phyloP scores from a whole-genome alignment of 2,329 filamentous ascomycete genomes.

The Colletotrichum lupini region DNA sequence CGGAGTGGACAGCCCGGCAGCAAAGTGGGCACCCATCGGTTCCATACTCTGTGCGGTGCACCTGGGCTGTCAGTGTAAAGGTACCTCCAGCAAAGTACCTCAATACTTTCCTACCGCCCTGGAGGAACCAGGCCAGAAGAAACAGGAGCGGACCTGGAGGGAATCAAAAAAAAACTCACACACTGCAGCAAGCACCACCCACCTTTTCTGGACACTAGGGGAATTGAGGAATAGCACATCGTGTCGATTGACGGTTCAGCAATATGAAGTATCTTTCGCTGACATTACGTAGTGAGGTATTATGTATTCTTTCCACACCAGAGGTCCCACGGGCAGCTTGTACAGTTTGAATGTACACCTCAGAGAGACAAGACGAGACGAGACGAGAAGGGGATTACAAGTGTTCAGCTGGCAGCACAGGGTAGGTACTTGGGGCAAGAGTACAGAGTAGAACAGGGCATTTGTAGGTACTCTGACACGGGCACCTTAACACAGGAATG shows the following conservation, averaged over 20 bases:
- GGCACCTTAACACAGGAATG: no score
- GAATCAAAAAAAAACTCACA: not conserved
- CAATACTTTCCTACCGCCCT: not conserved
- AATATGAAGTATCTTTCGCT: no score
- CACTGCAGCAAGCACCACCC: constrained; percentile 1
- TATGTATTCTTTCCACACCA: not conserved
- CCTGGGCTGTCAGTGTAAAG: not conserved
- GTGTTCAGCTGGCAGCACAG: not conserved
- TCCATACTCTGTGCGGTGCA: not conserved
- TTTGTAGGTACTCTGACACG: no score
- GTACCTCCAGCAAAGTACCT: not conserved
- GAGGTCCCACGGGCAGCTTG: not conserved
- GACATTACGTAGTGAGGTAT: no score
- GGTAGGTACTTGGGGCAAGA: not conserved
- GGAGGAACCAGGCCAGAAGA: not conserved
- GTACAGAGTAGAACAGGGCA: no score
- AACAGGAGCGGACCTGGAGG: not conserved
- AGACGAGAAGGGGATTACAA: not conserved
- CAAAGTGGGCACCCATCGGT: not conserved
- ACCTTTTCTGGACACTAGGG: not conserved
- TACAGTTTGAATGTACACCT: not conserved
- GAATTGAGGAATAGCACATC: not conserved
- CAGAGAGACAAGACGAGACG: not conserved
- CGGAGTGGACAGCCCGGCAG: not conserved
- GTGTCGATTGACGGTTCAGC: not conserved